Evolutionary conservation across 1,139 yeast genomes (phyloP), one percentile per base, ranked within the genome.

Genomic region (Kurtzmaniella quercitrusa): DNA sequence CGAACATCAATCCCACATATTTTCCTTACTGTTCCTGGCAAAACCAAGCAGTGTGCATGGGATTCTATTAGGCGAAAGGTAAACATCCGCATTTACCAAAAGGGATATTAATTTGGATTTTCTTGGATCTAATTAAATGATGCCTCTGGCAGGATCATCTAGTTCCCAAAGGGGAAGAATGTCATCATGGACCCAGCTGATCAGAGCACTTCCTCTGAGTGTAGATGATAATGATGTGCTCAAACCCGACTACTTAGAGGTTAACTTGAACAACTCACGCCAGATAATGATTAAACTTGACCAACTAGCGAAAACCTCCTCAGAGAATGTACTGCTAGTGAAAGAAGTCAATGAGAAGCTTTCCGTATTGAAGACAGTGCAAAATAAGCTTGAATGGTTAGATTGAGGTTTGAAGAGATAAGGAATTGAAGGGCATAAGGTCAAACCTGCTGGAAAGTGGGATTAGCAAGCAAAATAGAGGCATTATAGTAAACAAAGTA

Each of bases 191-290:
- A 55, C 68, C 23, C 58, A 59, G 36, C 53, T 62, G 12, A 51
- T 71, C 16, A 54, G 77, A 12, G 70, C 69, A 0, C 60, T 72
- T 21, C 75, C 77, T 1, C 66, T 75, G 6, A 58, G 61, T 41
- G 68, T 75, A 4, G 50, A 55, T 10, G 55, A 63, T 29, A 65
- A 70, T 41, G 77, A 73, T 50, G 60, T 63, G 46, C 58, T 73
- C 43, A 70, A 70, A 45, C 56, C 66, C 1, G 77, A 73, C 43
- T 73, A 71, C 47, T 62, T 73, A n/a, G 77, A 71, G 19, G 70
- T 66, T 36, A 73, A 73, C 48, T 57, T 73, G 43, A 69, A 70
- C 55, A 73, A 73, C 49, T 69, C 74, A 29, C 55, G 77, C 17
- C 68, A 66, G 47, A 54, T 73, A 37, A 73, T 73, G 27, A 41